phyloP scores from a whole-genome alignment of 192 early-diverging fungal genomes.

The Coemansia sp. region DNA sequence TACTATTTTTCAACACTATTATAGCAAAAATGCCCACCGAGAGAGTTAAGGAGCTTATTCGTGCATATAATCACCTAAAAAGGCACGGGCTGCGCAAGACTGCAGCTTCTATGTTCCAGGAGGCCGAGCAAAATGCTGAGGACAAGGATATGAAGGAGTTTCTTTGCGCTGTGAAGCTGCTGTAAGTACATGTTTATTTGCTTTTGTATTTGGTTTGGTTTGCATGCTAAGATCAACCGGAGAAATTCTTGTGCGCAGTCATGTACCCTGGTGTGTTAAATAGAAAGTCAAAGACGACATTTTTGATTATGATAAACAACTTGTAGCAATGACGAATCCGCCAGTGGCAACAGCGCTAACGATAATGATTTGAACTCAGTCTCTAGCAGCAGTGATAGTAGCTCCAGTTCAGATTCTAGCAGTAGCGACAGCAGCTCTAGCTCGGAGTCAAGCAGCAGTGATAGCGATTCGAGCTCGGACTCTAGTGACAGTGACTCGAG shows the following conservation, averaged over 20 bases:
- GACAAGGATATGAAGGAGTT: no score
- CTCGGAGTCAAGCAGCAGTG: constrained; percentile 10
- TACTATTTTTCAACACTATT: constrained; percentile 5
- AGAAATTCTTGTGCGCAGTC: no score
- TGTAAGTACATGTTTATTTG: constrained; percentile 15
- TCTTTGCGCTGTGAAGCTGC: constrained; percentile 2
- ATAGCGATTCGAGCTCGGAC: neutral
- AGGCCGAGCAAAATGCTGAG: constrained; percentile 5
- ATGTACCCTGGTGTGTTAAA: neutral
- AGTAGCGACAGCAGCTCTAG: constrained; percentile 6
- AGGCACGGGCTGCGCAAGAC: constrained; percentile 30
- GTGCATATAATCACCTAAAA: constrained; percentile 17
- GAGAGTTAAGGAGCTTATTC: constrained; percentile 23
- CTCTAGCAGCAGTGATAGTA: constrained; percentile 3
- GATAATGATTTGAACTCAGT: constrained; percentile 9
- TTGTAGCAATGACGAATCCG: no score
- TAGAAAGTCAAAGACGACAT: neutral
- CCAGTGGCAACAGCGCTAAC: no score
- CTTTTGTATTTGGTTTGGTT: neutral
- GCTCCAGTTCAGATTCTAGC: constrained; percentile 10
- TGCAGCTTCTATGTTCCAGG: constrained; percentile 20
- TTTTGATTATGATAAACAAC: neutral
- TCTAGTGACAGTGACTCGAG: constrained; percentile 4
- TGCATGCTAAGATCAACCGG: no score
- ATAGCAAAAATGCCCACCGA: constrained; percentile 14